Percentiles rank a stretch among this genome's conserved stretches.
Evolutionary conservation across 139 green algal genomes (phyloP).

Genomic region (Pleodorina starrii): DNA sequence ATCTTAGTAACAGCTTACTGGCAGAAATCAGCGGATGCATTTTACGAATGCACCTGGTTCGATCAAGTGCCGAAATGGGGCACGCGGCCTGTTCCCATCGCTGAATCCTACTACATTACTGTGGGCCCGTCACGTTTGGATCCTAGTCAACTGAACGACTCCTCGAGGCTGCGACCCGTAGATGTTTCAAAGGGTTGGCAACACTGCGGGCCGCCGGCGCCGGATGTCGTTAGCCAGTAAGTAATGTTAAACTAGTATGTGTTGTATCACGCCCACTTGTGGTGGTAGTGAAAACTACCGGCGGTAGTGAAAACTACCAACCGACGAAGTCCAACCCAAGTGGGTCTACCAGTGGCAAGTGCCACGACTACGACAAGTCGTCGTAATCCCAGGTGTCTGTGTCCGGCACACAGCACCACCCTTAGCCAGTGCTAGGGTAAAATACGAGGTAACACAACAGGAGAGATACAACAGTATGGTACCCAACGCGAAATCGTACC

Average conservation of each 20-base stretch:
- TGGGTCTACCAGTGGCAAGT: too few relatives aligned
- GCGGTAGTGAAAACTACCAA: too few relatives aligned
- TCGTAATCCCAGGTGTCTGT: too few relatives aligned
- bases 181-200: background rate
- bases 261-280: too few relatives aligned
- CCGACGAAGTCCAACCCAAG: too few relatives aligned
- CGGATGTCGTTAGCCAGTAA: slow-evolving; percentile 9
- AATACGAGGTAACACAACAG: too few relatives aligned
- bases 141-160: background rate
- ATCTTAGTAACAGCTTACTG: too few relatives aligned
- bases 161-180: background rate
- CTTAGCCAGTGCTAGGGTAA: too few relatives aligned
- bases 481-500: background rate
- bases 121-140: background rate
- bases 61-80: background rate
- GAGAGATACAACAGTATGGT: too few relatives aligned
- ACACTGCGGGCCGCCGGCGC: background rate
- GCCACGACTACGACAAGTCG: too few relatives aligned
- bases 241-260: background rate
- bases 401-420: too few relatives aligned
- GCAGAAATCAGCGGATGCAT: background rate
- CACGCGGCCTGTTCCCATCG: background rate
- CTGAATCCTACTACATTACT: background rate
- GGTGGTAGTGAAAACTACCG: too few relatives aligned
- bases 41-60: background rate